Evolutionary conservation across 345 rosid species (phyloP).

Genomic region (Durio zibethinus): DNA sequence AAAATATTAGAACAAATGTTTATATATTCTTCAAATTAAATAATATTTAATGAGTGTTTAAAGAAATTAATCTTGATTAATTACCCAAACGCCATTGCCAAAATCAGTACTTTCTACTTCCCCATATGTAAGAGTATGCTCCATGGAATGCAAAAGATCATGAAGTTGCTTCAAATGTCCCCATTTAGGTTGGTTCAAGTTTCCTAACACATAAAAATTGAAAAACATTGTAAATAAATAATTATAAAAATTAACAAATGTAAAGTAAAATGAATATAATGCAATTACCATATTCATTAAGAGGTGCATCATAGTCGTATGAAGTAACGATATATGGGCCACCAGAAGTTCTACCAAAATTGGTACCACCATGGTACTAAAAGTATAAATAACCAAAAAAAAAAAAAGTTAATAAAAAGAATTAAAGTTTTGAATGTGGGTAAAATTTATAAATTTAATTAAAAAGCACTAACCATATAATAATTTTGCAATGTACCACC

Average conservation of each 20-base stretch:
- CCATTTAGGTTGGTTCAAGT: slow-evolving; percentile 69
- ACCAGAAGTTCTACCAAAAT: slow-evolving; percentile 55
- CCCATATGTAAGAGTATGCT: slow-evolving; percentile 51
- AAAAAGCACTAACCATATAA: slow-evolving; percentile 45
- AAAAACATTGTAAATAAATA: neutral
- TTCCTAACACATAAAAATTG: slow-evolving; percentile 31
- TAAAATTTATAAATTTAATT: neutral
- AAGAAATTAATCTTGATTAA: neutral
- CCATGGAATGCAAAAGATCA: slow-evolving; percentile 41
- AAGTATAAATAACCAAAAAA: neutral
- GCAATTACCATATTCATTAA: slow-evolving; percentile 50
- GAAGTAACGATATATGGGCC: slow-evolving; percentile 62
- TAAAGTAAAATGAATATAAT: neutral
- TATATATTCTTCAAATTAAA: too few species aligned
- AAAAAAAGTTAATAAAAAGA: neutral
- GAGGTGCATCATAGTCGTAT: slow-evolving; percentile 59
- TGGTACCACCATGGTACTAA: slow-evolving; percentile 74
- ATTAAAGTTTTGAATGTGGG: neutral
- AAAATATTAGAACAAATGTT: neutral
- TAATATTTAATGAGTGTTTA: neutral
- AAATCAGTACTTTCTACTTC: slow-evolving; percentile 33
- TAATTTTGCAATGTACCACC: slow-evolving; percentile 67
- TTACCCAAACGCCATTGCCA: slow-evolving; percentile 41
- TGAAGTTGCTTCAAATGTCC: slow-evolving; percentile 76
- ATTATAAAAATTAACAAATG: neutral